These are phyloP conservation scores for Hypocrella siamensis DNA, from an alignment of 2,329 filamentous ascomycete species.

Conservation along the genomic window DNA sequence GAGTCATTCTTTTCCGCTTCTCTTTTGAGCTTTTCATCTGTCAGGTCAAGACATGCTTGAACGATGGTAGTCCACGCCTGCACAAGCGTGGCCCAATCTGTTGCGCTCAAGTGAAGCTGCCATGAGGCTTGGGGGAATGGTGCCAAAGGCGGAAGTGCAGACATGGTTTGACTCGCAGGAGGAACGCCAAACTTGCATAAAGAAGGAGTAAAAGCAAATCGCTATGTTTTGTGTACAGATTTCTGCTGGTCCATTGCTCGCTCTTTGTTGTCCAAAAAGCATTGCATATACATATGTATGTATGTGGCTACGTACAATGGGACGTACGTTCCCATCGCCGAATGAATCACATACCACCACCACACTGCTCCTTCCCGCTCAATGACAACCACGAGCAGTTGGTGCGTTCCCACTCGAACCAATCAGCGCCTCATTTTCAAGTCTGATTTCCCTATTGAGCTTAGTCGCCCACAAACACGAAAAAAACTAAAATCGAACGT, in stretches of 20 bases:
- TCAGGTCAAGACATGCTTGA: conserved; percentile 45
- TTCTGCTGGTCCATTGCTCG: too few relatives aligned
- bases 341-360: background rate
- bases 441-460: conserved; percentile 1
- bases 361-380: background rate
- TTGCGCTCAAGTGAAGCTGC: conserved; percentile 46
- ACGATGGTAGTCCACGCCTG: conserved; percentile 60
- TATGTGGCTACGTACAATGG: too few relatives aligned
- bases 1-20: conserved; percentile 39
- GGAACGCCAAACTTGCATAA: conserved; percentile 25
- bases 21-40: conserved; percentile 37
- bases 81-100: conserved; percentile 66
- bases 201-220: too few relatives aligned
- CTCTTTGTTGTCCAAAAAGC: too few relatives aligned
- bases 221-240: too few relatives aligned
- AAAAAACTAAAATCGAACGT: conserved; percentile 4
- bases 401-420: conserved; percentile 6
- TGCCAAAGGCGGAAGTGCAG: conserved; percentile 46
- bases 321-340: too few relatives aligned
- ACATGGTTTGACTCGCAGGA: conserved; percentile 19
- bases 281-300: too few relatives aligned
- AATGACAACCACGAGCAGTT: background rate
- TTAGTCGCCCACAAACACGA: conserved; percentile 9
- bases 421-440: conserved; percentile 2
- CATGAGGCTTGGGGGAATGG: conserved; percentile 58